phyloP scores from a whole-genome alignment of 139 green algal species.

The Trebouxia sp. region DNA sequence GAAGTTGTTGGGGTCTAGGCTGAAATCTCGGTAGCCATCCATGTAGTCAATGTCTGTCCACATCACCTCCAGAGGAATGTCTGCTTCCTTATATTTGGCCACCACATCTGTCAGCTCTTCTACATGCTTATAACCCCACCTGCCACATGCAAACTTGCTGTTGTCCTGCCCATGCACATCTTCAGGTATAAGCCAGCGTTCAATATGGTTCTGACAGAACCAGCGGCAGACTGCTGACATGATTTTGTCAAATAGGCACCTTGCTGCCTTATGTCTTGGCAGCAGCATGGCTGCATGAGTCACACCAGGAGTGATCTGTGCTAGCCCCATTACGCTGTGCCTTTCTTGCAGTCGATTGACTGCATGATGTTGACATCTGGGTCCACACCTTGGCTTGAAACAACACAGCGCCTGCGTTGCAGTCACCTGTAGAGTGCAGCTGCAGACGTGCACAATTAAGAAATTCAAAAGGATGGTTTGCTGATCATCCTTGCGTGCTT shows the following conservation, averaged over 20 bases:
- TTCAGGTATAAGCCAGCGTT: background rate
- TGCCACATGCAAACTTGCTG: background rate
- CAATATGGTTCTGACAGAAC: background rate
- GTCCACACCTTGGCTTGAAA: background rate
- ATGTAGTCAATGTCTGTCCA: conserved; percentile 83
- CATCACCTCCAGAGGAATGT: conserved; percentile 70
- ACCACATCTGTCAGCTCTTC: conserved; percentile 66
- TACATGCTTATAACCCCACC: conserved; percentile 65
- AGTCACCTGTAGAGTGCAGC: background rate
- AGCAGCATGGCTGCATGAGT: background rate
- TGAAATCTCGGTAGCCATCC: conserved; percentile 69
- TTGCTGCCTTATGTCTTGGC: background rate
- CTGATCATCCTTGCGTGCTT: conserved; percentile 33
- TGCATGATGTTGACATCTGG: background rate
- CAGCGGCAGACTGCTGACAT: background rate
- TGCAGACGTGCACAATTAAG: background rate
- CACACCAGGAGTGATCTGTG: background rate
- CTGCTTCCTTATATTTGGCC: conserved; percentile 51
- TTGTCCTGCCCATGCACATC: background rate
- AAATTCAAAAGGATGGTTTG: background rate
- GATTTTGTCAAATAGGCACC: background rate
- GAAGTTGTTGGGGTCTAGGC: conserved; percentile 44
- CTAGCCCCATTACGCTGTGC: background rate
- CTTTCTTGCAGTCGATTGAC: background rate
- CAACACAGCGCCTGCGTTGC: background rate